Evolutionary conservation across 2,329 filamentous ascomycete species (phyloP), one percentile per base, ranked within the genome.

Genomic region (Colletotrichum tamarilloi): DNA sequence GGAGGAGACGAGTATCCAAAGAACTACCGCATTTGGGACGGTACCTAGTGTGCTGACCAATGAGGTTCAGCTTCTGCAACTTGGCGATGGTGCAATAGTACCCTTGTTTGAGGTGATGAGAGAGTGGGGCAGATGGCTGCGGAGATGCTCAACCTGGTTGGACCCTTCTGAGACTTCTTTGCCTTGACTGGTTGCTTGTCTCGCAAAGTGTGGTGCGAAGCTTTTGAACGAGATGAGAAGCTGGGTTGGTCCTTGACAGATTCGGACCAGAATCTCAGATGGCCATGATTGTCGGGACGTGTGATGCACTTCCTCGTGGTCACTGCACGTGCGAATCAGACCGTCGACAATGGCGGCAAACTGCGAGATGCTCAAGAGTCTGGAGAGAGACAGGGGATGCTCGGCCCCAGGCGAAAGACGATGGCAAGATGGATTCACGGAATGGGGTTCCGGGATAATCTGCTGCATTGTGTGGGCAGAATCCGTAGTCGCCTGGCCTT

Each of bases 21-120:
- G 58, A 63, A 73, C 60, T 73, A 52, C 70, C 67, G 60, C 66
- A 70, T 70, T 42, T 16, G 49, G 70, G 26, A 19, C 24, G 49
- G 30, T 16, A 16, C 28, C 24, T 60, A 49, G 49, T 14, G n/a
- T 26, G 49, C 56, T 52, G 59, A 7, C 73, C 73, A 75, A 70
- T 75, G 58, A 24, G 7, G 9, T 67, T 74, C 38, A 75, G 73
- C 73, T 75, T 74, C 67, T 32, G 70, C 66, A 74, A 74, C 65
- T 58, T 59, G 46, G 62, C 70, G 73, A 75, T 75, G 73, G 73
- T 74, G 73, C 73, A 73, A 75, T 75, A 68, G 46, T 30, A 73
- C 49, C 73, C 70, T 69, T 56, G 70, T 64, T 73, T 75, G 73
- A 75, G 63, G 73, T 65, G 64, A 75, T 75, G 56, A 42, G 24